These are phyloP conservation scores for Penicillium sp. DNA, from an alignment of 2,329 filamentous ascomycete genomes.

Conservation along the genomic window DNA sequence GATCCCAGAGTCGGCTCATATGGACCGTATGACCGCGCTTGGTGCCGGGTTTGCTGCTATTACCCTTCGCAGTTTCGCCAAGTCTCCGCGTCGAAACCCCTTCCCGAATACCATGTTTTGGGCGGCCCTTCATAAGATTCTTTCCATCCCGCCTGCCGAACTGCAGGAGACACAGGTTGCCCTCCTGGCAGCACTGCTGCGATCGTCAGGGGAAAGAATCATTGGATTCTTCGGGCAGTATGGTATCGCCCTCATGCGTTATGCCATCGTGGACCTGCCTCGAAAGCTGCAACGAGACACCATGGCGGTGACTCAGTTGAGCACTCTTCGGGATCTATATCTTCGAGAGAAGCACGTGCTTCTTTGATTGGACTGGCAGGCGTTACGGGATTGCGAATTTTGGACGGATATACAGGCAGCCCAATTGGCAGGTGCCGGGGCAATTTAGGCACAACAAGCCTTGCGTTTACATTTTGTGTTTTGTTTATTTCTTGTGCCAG, in stretches of 20 bases:
- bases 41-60: conserved; percentile 81
- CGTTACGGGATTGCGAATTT: background rate
- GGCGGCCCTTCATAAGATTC: conserved; percentile 68
- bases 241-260: conserved; percentile 65
- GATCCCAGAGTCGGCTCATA: conserved; percentile 68
- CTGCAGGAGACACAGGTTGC: conserved; percentile 70
- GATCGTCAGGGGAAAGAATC: conserved; percentile 70
- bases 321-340: conserved; percentile 39
- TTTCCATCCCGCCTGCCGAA: conserved; percentile 66
- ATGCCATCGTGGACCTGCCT: conserved; percentile 72
- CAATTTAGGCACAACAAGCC: background rate
- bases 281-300: conserved; percentile 32
- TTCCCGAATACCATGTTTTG: conserved; percentile 80
- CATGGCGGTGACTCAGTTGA: conserved; percentile 40
- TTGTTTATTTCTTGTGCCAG: background rate
- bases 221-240: conserved; percentile 75
- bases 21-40: conserved; percentile 77
- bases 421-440: background rate
- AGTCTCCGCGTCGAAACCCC: conserved; percentile 64
- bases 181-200: conserved; percentile 67
- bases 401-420: background rate
- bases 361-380: conserved; percentile 23
- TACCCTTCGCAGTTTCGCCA: conserved; percentile 75
- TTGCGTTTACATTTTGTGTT: background rate
- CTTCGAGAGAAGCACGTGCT: conserved; percentile 37